Conservation (phyloP, 78 protist species). For the Thecamonas trahens region DNA sequence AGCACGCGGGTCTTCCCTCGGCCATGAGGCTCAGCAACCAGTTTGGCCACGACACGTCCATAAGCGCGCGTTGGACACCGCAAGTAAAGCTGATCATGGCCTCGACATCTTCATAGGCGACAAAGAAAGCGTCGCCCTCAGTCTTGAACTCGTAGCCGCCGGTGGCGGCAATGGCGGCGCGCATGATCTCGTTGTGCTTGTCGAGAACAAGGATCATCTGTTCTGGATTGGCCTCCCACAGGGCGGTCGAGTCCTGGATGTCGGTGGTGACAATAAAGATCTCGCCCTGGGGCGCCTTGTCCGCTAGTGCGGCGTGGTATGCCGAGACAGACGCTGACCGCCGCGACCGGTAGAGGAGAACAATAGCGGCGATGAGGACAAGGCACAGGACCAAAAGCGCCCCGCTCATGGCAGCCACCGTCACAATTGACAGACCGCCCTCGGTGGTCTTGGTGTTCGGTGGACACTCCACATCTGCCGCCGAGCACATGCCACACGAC, state of each 20-base stretch:
- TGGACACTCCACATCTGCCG: too few relatives aligned
- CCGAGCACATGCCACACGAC: too few relatives aligned
- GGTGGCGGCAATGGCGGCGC: not conserved
- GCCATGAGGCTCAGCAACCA: not conserved
- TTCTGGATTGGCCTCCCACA: slow-evolving; percentile 11
- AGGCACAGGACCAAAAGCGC: too few relatives aligned
- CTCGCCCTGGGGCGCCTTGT: not conserved
- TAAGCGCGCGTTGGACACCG: not conserved
- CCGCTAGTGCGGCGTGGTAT: too few relatives aligned
- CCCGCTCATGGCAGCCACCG: too few relatives aligned
- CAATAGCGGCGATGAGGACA: too few relatives aligned
- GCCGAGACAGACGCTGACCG: too few relatives aligned
- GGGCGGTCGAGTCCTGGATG: slow-evolving; percentile 13
- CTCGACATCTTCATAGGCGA: not conserved
- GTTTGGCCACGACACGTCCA: slow-evolving; percentile 5
- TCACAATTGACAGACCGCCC: too few relatives aligned
- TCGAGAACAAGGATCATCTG: slow-evolving; percentile 11
- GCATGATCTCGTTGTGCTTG: slow-evolving; percentile 9
- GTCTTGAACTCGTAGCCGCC: slow-evolving; percentile 30
- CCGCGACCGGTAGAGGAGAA: too few relatives aligned
- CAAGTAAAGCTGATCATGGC: not conserved
- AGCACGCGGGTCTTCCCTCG: not conserved
- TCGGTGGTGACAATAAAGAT: slow-evolving; percentile 19
- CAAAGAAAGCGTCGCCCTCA: slow-evolving; percentile 19
- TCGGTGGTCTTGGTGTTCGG: too few relatives aligned